Conservation (phyloP, 2,329 filamentous ascomycete species). For the Bipolaris victoriae region DNA sequence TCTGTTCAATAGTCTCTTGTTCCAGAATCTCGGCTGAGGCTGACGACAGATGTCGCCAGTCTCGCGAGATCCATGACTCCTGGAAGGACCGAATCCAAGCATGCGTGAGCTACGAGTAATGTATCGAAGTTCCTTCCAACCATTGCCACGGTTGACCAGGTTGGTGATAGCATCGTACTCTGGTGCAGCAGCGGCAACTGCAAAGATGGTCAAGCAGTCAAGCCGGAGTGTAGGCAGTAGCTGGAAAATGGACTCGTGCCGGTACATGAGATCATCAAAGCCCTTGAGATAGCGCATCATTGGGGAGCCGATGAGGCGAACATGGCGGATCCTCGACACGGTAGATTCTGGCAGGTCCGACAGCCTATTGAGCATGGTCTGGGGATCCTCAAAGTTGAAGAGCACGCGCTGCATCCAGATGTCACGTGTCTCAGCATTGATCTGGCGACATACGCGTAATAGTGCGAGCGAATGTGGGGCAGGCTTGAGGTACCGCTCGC, state of each 20-base stretch:
- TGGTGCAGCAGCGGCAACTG: conserved; percentile 18
- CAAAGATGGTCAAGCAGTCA: conserved; percentile 20
- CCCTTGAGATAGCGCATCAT: conserved; percentile 26
- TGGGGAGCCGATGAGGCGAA: conserved; percentile 17
- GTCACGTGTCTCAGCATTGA: conserved; percentile 20
- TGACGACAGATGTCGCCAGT: conserved; percentile 19
- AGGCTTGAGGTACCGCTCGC: conserved; percentile 19
- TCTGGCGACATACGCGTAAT: conserved; percentile 20
- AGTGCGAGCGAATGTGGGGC: conserved; percentile 22
- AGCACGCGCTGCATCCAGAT: conserved; percentile 21
- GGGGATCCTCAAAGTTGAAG: conserved; percentile 22
- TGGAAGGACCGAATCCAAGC: conserved; percentile 21
- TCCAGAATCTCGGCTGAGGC: conserved; percentile 19
- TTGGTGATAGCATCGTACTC: conserved; percentile 22
- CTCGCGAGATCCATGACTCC: conserved; percentile 20
- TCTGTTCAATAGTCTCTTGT: conserved; percentile 8
- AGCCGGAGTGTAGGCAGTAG: conserved; percentile 21
- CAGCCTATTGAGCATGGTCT: conserved; percentile 20
- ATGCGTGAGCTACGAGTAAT: conserved; percentile 19
- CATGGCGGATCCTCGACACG: conserved; percentile 19
- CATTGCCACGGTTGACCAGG: conserved; percentile 21
- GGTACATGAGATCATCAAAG: conserved; percentile 23
- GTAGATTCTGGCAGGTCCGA: conserved; percentile 16
- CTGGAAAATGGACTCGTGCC: conserved; percentile 22
- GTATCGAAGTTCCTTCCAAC: conserved; percentile 23